phyloP scores from a whole-genome alignment of 768 basidiomycete species.

The Kwoniella heveanensis region DNA sequence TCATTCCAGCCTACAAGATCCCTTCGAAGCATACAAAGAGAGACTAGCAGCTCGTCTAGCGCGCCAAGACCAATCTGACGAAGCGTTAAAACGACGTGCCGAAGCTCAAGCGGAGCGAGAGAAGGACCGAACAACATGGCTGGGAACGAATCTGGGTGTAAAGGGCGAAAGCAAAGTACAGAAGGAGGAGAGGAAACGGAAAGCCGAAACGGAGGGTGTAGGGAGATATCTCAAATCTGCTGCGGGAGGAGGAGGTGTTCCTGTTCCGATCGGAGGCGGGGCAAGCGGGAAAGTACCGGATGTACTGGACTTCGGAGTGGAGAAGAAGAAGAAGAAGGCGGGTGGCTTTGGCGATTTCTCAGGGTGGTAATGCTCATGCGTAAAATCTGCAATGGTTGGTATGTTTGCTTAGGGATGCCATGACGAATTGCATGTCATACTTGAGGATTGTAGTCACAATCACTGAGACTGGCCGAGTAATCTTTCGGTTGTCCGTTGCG shows the following conservation, averaged over 20 bases:
- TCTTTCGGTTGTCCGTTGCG: no score
- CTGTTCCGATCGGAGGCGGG: background rate
- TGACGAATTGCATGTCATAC: background rate
- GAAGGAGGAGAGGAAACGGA: constrained; percentile 28
- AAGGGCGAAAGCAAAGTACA: constrained; percentile 48
- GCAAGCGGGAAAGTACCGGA: constrained; percentile 13
- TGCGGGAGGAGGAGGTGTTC: constrained; percentile 3
- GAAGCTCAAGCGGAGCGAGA: constrained; percentile 54
- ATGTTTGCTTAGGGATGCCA: no score
- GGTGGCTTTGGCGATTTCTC: constrained; percentile 78
- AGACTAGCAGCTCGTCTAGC: constrained; percentile 62
- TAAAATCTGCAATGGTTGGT: no score
- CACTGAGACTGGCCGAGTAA: no score
- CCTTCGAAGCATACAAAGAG: constrained; percentile 87
- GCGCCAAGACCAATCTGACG: constrained; percentile 63
- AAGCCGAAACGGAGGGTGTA: constrained; percentile 40
- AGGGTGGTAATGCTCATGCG: constrained; percentile 32
- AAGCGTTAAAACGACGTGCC: constrained; percentile 64
- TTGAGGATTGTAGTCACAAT: no score
- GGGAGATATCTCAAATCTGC: constrained; percentile 42
- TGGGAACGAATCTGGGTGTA: constrained; percentile 51
- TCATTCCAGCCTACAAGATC: constrained; percentile 67
- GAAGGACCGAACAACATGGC: constrained; percentile 58
- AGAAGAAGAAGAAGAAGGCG: constrained; percentile 76
- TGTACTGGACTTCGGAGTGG: constrained; percentile 55